Conservation (phyloP, 2,329 filamentous ascomycete genomes). For the Alternaria conjuncta region DNA sequence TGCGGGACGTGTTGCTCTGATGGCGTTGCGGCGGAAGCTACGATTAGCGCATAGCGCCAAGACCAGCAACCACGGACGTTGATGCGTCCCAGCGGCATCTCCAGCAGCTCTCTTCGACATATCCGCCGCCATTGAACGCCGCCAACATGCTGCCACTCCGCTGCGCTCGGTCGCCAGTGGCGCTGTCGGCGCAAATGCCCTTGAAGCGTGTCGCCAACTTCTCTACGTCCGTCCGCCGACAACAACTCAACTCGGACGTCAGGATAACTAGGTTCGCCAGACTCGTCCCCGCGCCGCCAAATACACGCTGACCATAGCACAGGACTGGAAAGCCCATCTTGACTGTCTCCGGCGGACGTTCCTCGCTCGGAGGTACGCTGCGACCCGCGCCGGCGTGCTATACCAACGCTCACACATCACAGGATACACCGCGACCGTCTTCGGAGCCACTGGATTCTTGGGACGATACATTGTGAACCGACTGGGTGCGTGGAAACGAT, state of each 20-base stretch:
- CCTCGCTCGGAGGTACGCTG: constrained; percentile 79
- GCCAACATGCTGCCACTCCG: constrained; percentile 49
- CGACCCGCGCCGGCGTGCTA: constrained; percentile 10
- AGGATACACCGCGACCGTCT: constrained; percentile 97
- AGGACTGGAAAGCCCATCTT: constrained; percentile 94
- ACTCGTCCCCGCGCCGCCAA: background rate
- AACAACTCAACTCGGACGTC: constrained; percentile 72
- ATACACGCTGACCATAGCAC: constrained; percentile 14
- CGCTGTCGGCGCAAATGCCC: constrained; percentile 42
- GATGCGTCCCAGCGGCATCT: constrained; percentile 29
- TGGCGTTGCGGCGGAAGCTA: constrained; percentile 32
- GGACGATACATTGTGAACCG: constrained; percentile 98
- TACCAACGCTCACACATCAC: constrained; percentile 42
- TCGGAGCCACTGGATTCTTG: constrained; percentile 94
- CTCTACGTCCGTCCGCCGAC: constrained; percentile 37
- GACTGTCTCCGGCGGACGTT: constrained; percentile 85
- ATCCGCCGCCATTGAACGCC: constrained; percentile 47
- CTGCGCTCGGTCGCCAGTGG: constrained; percentile 48
- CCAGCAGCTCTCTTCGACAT: constrained; percentile 34
- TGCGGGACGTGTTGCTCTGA: constrained; percentile 30
- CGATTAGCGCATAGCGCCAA: constrained; percentile 29
- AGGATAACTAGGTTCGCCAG: constrained; percentile 70
- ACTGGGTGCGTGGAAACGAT: constrained; percentile 66
- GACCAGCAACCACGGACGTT: constrained; percentile 25
- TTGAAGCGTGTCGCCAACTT: constrained; percentile 35